Base-by-base conservation (phyloP, 2,329 filamentous ascomycete species). In the Colletotrichum siamense region DNA sequence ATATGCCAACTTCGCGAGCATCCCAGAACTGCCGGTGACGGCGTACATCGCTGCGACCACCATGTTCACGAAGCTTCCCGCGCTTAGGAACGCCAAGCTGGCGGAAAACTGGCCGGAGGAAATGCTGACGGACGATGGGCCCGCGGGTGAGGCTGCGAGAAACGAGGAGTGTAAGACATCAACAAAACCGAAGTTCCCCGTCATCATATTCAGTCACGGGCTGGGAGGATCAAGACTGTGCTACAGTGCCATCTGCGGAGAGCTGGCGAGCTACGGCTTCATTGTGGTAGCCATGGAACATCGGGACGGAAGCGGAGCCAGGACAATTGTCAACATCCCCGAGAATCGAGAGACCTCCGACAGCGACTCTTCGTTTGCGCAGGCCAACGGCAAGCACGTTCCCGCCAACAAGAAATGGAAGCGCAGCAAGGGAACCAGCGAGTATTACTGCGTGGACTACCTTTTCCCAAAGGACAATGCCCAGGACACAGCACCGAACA, bases 171-270 rank as follows among this genome's bases (percentile, higher is more conserved):
- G 22, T 65, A 67, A 30, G 26, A 77, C 79, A 2, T 70, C 79
- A 4, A 82, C 83, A 34, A 82, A 79, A 75, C 90, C 91, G 0
- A 86, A 77, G 6, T 94, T 94, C 75, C 92, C 92, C 2, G 84
- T 94, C 26, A 86, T 94, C 39, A 86, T 94, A 26, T 94, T 94
- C 82, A 93, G 91, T 79, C 92, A 94, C 82, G 92, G 92, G 0
- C 83, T 94, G 8, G 92, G 92, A 7, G 92, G 92, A 0, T 93
- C 91, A 3, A 85, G 92, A 63, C 93, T 92, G 4, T 90, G 89
- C 77, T 93, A 93, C 79, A 92, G 90, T 22, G 88, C 89, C 18
- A 85, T 94, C 3, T 94, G 92, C 78, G 91, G 92, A 9, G 92
- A 94, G 78, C 90, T 94, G 78, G 92, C 92, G 0, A 92, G 91